A percentile compares a stretch with the other conserved stretches of the same genome.
These are phyloP conservation scores for Naegleria fowleri DNA, from an alignment of 208 protist genomes.

Conservation along the genomic window DNA sequence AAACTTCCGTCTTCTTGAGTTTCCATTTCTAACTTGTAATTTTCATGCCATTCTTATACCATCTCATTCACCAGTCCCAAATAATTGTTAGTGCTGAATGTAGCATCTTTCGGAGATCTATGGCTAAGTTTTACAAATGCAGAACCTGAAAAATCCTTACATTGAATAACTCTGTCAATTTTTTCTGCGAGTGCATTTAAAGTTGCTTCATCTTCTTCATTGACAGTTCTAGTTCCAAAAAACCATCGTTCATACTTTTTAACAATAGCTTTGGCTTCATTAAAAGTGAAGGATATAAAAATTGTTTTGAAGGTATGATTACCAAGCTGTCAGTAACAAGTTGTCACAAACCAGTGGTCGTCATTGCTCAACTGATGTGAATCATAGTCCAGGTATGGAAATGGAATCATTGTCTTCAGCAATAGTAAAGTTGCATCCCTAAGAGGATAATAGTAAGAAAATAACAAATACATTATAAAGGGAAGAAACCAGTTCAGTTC, in stretches of 20 bases:
- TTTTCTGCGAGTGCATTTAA: background rate
- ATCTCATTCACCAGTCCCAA: background rate
- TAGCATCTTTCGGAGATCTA: background rate
- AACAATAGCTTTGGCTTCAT: background rate
- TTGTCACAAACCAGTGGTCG: background rate
- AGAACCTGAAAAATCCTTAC: background rate
- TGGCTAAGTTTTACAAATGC: background rate
- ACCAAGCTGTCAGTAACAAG: background rate
- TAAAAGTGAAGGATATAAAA: background rate
- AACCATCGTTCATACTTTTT: background rate
- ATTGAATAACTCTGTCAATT: background rate
- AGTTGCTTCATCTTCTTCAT: background rate
- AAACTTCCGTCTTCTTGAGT: background rate
- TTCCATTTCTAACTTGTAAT: background rate
- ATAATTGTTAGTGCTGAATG: background rate
- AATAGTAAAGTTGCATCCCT: background rate
- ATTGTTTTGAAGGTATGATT: background rate
- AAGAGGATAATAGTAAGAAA: background rate
- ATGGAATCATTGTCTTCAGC: background rate
- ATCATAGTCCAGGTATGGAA: background rate
- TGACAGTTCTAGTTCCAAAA: background rate
- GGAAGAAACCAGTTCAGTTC: background rate
- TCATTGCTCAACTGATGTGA: background rate
- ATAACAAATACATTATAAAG: background rate
- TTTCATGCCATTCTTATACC: background rate